These are phyloP conservation scores for Diophrys sp. DNA, from an alignment of 73 alveolate genomes.

Conservation along the genomic window DNA sequence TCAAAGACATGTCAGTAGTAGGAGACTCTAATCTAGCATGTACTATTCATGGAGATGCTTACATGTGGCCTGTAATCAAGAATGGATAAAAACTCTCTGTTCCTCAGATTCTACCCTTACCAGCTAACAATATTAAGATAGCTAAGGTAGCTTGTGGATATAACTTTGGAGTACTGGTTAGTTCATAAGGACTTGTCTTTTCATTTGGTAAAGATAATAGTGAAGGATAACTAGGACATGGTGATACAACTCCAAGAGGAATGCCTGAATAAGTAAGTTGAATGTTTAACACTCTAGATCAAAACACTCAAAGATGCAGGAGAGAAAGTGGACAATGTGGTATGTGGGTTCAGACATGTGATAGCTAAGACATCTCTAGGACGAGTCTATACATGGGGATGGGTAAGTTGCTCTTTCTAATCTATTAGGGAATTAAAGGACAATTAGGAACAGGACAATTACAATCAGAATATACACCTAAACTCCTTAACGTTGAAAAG, in stretches of 20 bases:
- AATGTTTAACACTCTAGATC: too few species aligned
- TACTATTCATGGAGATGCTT: conserved; percentile 73
- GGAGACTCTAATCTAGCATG: conserved; percentile 80
- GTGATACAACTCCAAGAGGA: conserved; percentile 83
- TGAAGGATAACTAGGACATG: conserved; percentile 92
- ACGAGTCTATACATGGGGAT: conserved; percentile 97
- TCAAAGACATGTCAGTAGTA: conserved; percentile 70
- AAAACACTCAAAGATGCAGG: conserved; percentile 59
- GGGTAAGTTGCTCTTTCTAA: too few species aligned
- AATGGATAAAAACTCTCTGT: conserved; percentile 64
- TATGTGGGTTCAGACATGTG: conserved; percentile 97
- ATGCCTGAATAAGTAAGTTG: conserved; percentile 80
- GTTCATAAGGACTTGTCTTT: conserved; percentile 81
- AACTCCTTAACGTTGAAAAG: conserved; percentile 74
- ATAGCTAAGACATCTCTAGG: conserved; percentile 94
- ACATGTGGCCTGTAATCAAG: conserved; percentile 91
- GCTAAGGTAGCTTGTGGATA: conserved; percentile 81
- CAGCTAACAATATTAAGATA: conserved; percentile 67
- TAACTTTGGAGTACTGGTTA: conserved; percentile 82
- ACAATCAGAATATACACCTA: conserved; percentile 82
- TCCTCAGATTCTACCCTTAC: conserved; percentile 73
- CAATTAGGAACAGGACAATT: conserved; percentile 88
- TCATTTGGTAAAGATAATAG: conserved; percentile 88
- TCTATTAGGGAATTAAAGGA: conserved; percentile 95
- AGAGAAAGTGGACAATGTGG: conserved; percentile 88